phyloP scores from a whole-genome alignment of 257 asterid species.

The Salvia hispanica region DNA sequence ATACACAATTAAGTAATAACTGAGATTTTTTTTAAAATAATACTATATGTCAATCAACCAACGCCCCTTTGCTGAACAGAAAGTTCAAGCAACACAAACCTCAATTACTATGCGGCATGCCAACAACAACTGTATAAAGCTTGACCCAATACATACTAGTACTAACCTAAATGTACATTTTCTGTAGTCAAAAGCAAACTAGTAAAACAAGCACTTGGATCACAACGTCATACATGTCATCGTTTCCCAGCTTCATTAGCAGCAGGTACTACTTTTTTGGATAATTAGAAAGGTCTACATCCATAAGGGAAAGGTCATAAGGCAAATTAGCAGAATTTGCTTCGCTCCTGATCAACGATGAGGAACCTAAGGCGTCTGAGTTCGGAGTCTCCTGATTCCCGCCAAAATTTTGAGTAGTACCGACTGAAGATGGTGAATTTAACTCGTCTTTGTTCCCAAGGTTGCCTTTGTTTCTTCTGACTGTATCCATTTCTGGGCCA shows the following conservation, averaged over 20 bases:
- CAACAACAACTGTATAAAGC: no score
- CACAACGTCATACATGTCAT: constrained; percentile 33
- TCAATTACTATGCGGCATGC: no score
- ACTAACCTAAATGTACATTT: no score
- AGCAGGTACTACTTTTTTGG: constrained; percentile 60
- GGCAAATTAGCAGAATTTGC: constrained; percentile 47
- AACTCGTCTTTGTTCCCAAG: constrained; percentile 74
- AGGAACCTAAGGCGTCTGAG: constrained; percentile 49
- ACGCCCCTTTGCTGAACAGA: no score
- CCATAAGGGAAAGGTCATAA: constrained; percentile 69
- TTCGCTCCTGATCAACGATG: constrained; percentile 55
- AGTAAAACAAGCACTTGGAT: background rate
- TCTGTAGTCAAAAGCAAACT: no score
- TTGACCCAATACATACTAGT: no score
- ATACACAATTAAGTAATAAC: no score
- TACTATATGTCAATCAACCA: no score
- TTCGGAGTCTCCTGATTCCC: constrained; percentile 18
- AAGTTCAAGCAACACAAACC: no score
- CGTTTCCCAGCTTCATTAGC: constrained; percentile 52
- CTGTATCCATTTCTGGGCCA: constrained; percentile 96
- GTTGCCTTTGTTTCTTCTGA: constrained; percentile 63
- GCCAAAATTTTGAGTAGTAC: constrained; percentile 27
- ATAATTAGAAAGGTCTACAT: constrained; percentile 69
- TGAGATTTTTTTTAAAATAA: no score
- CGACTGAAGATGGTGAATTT: constrained; percentile 46